Evolutionary conservation across 495 filamentous ascomycete genomes (phyloP).

Genomic region (Penicilliopsis zonata): DNA sequence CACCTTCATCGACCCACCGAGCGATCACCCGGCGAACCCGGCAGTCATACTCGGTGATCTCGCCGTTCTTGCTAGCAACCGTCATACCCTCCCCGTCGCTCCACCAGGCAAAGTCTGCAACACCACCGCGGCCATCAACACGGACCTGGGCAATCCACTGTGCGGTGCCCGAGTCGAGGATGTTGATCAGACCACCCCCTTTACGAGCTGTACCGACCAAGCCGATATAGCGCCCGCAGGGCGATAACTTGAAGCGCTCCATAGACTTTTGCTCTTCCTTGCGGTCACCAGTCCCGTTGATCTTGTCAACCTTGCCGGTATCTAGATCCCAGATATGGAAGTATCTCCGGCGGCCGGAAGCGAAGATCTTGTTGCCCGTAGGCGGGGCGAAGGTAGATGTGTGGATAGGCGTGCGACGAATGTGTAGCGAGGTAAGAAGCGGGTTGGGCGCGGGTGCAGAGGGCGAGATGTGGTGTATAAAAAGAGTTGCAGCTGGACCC

Average conservation of each 20-base stretch:
- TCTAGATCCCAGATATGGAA: conserved; percentile 90
- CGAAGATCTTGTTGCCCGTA: conserved; percentile 48
- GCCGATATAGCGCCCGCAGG: conserved; percentile 75
- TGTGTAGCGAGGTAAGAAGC: conserved; percentile 76
- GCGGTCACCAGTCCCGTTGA: conserved; percentile 57
- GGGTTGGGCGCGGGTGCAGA: conserved; percentile 70
- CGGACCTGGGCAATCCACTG: conserved; percentile 85
- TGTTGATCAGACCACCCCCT: conserved; percentile 77
- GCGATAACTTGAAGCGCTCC: conserved; percentile 78
- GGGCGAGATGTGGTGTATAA: conserved; percentile 76
- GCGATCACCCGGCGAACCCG: conserved; percentile 50
- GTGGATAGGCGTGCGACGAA: conserved; percentile 66
- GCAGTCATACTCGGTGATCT: conserved; percentile 85
- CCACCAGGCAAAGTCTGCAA: conserved; percentile 91
- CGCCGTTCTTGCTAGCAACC: conserved; percentile 72
- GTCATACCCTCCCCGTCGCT: conserved; percentile 62
- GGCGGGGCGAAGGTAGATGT: conserved; percentile 60
- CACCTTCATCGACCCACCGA: conserved; percentile 84
- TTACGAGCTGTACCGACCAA: conserved; percentile 66
- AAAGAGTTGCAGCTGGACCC: conserved; percentile 71
- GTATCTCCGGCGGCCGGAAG: conserved; percentile 76
- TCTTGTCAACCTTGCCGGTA: conserved; percentile 69
- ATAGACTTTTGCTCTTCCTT: conserved; percentile 76
- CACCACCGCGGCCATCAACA: conserved; percentile 67
- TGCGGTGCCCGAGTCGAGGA: conserved; percentile 65